These are phyloP conservation scores for Neurospora tetraspora DNA, from an alignment of 495 filamentous ascomycete genomes.

Conservation along the genomic window DNA sequence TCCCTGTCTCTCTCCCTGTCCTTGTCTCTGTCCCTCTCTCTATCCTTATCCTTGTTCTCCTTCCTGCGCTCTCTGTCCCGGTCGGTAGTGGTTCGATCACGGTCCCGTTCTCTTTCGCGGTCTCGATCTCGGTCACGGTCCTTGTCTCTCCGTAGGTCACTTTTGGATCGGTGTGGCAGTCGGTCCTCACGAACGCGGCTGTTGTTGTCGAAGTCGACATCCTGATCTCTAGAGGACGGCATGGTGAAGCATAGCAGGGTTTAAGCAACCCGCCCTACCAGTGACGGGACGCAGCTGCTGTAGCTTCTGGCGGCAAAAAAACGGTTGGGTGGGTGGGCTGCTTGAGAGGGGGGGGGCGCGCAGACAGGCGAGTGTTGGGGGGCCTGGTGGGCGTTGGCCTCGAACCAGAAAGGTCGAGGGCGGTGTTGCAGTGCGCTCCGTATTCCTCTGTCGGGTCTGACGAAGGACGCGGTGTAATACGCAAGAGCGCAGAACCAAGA, in stretches of 20 bases:
- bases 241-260: constrained; percentile 32
- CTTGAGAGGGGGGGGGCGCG: background rate
- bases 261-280: constrained; percentile 14
- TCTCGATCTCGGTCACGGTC: constrained; percentile 22
- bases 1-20: constrained; percentile 6
- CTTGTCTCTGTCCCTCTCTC: constrained; percentile 3
- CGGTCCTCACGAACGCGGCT: constrained; percentile 31
- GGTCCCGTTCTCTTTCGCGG: constrained; percentile 6
- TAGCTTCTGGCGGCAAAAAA: background rate
- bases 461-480: constrained; percentile 3
- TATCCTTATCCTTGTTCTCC: constrained; percentile 9
- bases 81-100: constrained; percentile 6
- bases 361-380: background rate
- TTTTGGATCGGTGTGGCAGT: constrained; percentile 21
- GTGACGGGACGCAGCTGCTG: constrained; percentile 14
- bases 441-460: background rate
- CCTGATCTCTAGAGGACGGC: constrained; percentile 36
- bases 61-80: constrained; percentile 9
- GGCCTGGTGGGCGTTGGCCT: background rate
- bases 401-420: background rate
- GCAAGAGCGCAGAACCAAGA: background rate
- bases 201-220: constrained; percentile 26
- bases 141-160: constrained; percentile 15
- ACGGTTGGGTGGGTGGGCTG: background rate
- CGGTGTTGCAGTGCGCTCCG: background rate